Conservation (phyloP, 768 basidiomycete species). For the Amanita polypyramis region DNA sequence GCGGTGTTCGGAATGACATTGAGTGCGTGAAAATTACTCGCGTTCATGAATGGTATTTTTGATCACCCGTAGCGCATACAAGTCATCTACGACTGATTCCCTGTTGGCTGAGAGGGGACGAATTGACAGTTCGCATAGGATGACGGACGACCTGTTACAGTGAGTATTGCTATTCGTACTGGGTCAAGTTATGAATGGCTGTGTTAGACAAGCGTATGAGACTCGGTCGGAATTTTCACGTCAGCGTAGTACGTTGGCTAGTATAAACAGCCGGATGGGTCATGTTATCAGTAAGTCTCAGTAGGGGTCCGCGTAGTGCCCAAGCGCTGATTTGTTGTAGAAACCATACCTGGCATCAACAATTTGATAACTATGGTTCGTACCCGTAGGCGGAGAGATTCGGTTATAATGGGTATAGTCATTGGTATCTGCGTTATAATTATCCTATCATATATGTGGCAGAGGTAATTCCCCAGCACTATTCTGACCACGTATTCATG, state of each 20-base stretch:
- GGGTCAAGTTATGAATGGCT: slow-evolving; percentile 2
- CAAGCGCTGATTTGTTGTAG: slow-evolving; percentile 25
- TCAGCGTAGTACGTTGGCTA: slow-evolving; percentile 64
- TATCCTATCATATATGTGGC: slow-evolving; percentile 38
- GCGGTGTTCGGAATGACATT: slow-evolving; percentile 91
- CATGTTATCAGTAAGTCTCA: slow-evolving; percentile 64
- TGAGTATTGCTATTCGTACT: slow-evolving; percentile 24
- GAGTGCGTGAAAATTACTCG: slow-evolving; percentile 43
- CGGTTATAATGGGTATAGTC: slow-evolving; percentile 80
- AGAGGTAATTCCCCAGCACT: slow-evolving; percentile 13
- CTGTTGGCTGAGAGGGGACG: slow-evolving; percentile 78
- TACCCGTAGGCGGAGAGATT: slow-evolving; percentile 79
- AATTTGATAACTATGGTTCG: slow-evolving; percentile 88
- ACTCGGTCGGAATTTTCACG: slow-evolving; percentile 87
- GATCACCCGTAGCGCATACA: slow-evolving; percentile 59
- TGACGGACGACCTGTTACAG: slow-evolving; percentile 91
- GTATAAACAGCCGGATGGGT: slow-evolving; percentile 78
- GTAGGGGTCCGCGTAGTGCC: neutral
- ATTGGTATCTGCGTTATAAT: slow-evolving; percentile 75
- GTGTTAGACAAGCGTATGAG: slow-evolving; percentile 85
- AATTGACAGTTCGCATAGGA: slow-evolving; percentile 88
- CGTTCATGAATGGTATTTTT: neutral
- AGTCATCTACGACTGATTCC: slow-evolving; percentile 79
- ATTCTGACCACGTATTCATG: neutral
- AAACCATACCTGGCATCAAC: slow-evolving; percentile 90